Conservation (phyloP, 805 yeast species). For the Wickerhamiella domercqiae region DNA sequence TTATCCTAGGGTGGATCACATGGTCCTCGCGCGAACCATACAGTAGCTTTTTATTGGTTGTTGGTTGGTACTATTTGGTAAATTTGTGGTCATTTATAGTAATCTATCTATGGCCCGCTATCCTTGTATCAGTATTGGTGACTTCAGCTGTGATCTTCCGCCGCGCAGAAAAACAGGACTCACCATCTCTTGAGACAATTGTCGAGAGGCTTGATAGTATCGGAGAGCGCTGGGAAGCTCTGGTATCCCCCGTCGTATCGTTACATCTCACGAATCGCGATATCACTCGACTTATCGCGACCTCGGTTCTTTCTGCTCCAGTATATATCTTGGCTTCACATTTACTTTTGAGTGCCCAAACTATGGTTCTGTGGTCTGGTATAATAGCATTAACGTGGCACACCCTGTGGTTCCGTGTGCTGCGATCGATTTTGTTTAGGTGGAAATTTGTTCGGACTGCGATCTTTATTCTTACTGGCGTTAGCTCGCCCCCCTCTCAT, state of each 20-base stretch:
- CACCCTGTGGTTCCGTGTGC: slow-evolving; percentile 69
- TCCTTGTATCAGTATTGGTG: slow-evolving; percentile 33
- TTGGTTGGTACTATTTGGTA: slow-evolving; percentile 40
- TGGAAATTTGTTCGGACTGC: slow-evolving; percentile 53
- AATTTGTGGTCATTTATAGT: slow-evolving; percentile 67
- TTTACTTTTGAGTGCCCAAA: slow-evolving; percentile 56
- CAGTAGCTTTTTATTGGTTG: slow-evolving; percentile 49
- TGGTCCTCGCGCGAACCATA: slow-evolving; percentile 85
- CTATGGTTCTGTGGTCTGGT: slow-evolving; percentile 44
- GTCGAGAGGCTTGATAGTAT: slow-evolving; percentile 62
- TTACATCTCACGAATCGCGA: slow-evolving; percentile 61
- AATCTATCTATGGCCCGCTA: slow-evolving; percentile 50
- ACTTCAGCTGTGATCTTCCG: neutral
- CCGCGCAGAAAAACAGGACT: slow-evolving; percentile 25
- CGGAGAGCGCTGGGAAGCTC: slow-evolving; percentile 58
- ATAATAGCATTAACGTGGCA: slow-evolving; percentile 61
- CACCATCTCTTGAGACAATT: slow-evolving; percentile 78
- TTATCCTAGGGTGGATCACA: slow-evolving; percentile 54
- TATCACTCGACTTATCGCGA: slow-evolving; percentile 61
- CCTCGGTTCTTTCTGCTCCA: slow-evolving; percentile 78
- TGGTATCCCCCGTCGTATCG: slow-evolving; percentile 65
- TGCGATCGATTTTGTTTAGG: slow-evolving; percentile 76
- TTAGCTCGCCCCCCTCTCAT: slow-evolving; percentile 22
- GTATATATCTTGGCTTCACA: slow-evolving; percentile 55
- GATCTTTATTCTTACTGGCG: slow-evolving; percentile 73